phyloP scores from a whole-genome alignment of 2,329 filamentous ascomycete species.

The Neospermospora avenae region DNA sequence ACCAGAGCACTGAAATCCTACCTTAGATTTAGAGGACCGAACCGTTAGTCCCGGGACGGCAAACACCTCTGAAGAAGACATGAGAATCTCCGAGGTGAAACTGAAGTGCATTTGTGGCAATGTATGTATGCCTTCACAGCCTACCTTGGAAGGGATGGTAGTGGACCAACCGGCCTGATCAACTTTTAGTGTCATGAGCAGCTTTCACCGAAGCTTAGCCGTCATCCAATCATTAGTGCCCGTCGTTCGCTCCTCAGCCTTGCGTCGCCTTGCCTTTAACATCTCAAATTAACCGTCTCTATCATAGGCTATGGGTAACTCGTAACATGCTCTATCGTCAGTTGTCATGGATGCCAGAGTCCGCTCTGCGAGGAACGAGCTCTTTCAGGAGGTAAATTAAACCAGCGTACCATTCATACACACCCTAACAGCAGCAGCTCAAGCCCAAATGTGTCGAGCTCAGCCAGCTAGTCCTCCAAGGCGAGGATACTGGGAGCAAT shows the following conservation, averaged over 20 bases:
- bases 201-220: neutral
- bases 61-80: too few relatives aligned
- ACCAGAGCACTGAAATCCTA: too few relatives aligned
- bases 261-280: neutral
- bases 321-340: neutral
- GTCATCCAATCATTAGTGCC: neutral
- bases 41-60: too few relatives aligned
- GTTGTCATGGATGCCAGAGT: constrained; percentile 27
- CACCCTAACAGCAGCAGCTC: constrained; percentile 43
- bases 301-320: neutral
- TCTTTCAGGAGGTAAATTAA: constrained; percentile 33
- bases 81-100: too few relatives aligned
- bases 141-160: too few relatives aligned
- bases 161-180: too few relatives aligned
- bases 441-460: constrained; percentile 61
- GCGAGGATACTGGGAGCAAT: constrained; percentile 41
- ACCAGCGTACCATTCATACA: neutral
- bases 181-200: too few relatives aligned
- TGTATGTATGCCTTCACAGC: too few relatives aligned
- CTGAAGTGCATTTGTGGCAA: too few relatives aligned
- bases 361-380: constrained; percentile 33
- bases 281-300: neutral
- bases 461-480: constrained; percentile 53
- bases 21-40: too few relatives aligned
- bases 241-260: neutral